A percentile compares a stretch with the other conserved stretches of the same genome.
Evolutionary conservation across 169 alveolate species (phyloP).

Genomic region (Hammondia hammondi): DNA sequence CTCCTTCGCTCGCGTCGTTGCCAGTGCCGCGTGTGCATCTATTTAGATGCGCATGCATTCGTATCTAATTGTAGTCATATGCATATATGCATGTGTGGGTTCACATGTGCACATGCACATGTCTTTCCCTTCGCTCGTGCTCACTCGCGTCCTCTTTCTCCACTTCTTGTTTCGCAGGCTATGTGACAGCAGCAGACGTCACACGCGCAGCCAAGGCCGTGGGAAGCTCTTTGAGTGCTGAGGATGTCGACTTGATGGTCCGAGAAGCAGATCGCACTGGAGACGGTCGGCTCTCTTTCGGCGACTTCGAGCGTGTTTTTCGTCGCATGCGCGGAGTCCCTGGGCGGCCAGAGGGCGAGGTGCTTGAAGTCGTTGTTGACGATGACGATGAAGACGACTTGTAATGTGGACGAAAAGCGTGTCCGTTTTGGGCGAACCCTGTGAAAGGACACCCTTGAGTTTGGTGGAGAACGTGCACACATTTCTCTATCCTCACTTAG

Average conservation of each 20-base stretch:
- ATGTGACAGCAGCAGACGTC: constrained; percentile 20
- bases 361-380: too few relatives aligned
- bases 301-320: not conserved
- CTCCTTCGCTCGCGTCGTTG: too few relatives aligned
- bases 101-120: too few relatives aligned
- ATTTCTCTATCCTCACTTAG: too few relatives aligned
- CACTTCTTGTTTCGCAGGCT: not conserved
- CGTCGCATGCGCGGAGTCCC: not conserved
- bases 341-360: too few relatives aligned
- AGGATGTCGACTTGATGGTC: constrained; percentile 13
- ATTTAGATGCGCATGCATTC: not conserved
- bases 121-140: too few relatives aligned
- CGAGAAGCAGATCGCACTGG: not conserved
- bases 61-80: not conserved
- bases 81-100: not conserved
- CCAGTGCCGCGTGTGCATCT: not conserved
- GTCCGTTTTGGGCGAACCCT: too few relatives aligned
- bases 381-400: too few relatives aligned
- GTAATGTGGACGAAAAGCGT: too few relatives aligned
- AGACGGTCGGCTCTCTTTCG: not conserved
- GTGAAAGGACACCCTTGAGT: too few relatives aligned
- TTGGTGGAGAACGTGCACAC: too few relatives aligned
- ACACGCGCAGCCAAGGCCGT: not conserved
- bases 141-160: too few relatives aligned
- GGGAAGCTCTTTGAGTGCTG: not conserved